Conservation (phyloP, 495 filamentous ascomycete species). For the Penicillium manginii region DNA sequence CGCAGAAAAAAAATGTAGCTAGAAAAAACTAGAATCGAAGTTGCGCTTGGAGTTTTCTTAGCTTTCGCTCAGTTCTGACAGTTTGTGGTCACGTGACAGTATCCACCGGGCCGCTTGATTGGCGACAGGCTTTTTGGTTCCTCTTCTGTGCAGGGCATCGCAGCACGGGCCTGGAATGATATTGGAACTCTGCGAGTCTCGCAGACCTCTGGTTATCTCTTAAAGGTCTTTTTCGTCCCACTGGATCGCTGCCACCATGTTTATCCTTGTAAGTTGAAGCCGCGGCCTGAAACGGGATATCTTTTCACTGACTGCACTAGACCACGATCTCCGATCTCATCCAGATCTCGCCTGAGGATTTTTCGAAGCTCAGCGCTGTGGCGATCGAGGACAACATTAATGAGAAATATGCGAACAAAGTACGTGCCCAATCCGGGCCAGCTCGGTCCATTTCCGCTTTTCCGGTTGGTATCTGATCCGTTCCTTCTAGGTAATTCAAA, state of each 20-base stretch:
- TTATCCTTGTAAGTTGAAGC: constrained; percentile 55
- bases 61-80: constrained; percentile 21
- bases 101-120: constrained; percentile 12
- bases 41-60: constrained; percentile 14
- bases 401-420: constrained; percentile 92
- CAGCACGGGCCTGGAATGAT: background rate
- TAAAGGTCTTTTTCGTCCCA: background rate
- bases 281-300: background rate
- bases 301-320: constrained; percentile 35
- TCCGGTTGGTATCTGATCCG: constrained; percentile 3
- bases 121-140: constrained; percentile 19
- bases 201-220: background rate
- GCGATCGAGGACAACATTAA: constrained; percentile 95
- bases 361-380: constrained; percentile 72
- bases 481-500: constrained; percentile 60
- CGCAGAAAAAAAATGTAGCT: constrained; percentile 2
- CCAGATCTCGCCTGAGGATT: constrained; percentile 84
- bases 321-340: constrained; percentile 86
- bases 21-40: constrained; percentile 2
- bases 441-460: background rate
- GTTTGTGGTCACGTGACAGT: constrained; percentile 21
- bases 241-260: constrained; percentile 41
- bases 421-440: constrained; percentile 30
- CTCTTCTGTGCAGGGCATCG: background rate
- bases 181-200: background rate